Evolutionary conservation across 805 yeast genomes (phyloP), one percentile per base, ranked within the genome.

Genomic region (Myxozyma mucilagina): DNA sequence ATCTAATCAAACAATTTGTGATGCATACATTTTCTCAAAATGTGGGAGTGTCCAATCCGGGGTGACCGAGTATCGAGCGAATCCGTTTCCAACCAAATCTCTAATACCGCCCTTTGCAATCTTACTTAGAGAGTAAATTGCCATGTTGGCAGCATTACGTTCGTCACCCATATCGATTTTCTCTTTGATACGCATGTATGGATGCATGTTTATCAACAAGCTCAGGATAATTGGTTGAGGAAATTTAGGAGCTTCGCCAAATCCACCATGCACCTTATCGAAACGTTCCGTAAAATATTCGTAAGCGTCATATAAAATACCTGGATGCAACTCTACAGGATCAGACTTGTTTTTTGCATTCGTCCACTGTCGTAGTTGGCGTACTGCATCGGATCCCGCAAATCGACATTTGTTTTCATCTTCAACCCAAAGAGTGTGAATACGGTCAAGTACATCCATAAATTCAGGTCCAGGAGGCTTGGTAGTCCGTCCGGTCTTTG

Each of bases 1-100:
- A 14, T 34, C 36, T 44, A 11, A 38, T 20, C 14, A 32, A 14
- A 9, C 18, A 10, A n/a, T 8, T 20, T n/a, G 31, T 31, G 18
- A 9, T 10, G 48, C 51, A 0, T 36, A 54, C 72, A 73, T 72
- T 60, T 76, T 76, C 50, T 74, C 77, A 64, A 76, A 74, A 47
- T 73, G 76, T 2, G 79, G 79, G 41, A 76, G 64, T 39, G 69
- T 70, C 79, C 79, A 76, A 56, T 76, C 79, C 2, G 69, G 70
- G 10, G 77, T 72, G 16, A 74, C 73, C 0, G 78, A 73, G 63
- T 74, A 75, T 32, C 76, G 53, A 24, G 74, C 66, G 53, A 75
- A 72, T 31, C 79, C 79, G 31, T 73, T 57, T 6, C 76, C 75
- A 10, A 76, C 54, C 47, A 71, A 75, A 62, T 76, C 79, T 49